A percentile compares a stretch with the other conserved stretches of the same genome.
These are phyloP conservation scores for Pythium scleroteichum DNA, from an alignment of 352 stramenopile genomes.

Conservation along the genomic window DNA sequence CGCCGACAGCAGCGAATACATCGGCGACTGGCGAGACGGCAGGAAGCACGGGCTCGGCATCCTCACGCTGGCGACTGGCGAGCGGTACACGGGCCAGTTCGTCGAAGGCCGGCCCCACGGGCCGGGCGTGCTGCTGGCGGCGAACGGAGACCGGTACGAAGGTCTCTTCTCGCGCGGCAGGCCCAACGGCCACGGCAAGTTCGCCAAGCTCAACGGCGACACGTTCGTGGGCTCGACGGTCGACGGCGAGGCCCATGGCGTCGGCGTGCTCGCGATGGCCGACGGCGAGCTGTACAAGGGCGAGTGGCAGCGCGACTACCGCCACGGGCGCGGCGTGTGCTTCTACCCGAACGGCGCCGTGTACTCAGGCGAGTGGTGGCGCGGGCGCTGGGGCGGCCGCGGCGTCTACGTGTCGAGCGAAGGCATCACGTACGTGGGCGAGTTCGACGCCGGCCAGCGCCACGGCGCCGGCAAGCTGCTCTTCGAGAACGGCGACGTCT, in stretches of 20 bases:
- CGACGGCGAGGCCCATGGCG: slow-evolving; percentile 62
- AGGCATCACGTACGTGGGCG: slow-evolving; percentile 67
- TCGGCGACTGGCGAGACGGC: slow-evolving; percentile 76
- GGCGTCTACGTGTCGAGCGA: slow-evolving; percentile 71
- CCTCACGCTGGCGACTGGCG: slow-evolving; percentile 72
- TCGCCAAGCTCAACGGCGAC: slow-evolving; percentile 71
- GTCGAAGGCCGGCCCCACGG: slow-evolving; percentile 75
- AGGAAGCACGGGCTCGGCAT: slow-evolving; percentile 80
- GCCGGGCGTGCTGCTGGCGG: slow-evolving; percentile 49
- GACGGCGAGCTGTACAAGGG: slow-evolving; percentile 92
- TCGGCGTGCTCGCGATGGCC: slow-evolving; percentile 72
- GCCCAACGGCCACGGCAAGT: slow-evolving; percentile 61
- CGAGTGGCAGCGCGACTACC: slow-evolving; percentile 62
- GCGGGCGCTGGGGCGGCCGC: slow-evolving; percentile 49
- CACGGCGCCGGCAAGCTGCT: slow-evolving; percentile 71
- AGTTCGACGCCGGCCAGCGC: slow-evolving; percentile 54
- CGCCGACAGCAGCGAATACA: slow-evolving; percentile 54
- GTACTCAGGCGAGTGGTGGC: slow-evolving; percentile 74
- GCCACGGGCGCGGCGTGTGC: slow-evolving; percentile 63
- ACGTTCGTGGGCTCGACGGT: slow-evolving; percentile 67
- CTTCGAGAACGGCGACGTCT: slow-evolving; percentile 78
- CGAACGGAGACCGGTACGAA: slow-evolving; percentile 86
- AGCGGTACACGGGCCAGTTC: slow-evolving; percentile 88
- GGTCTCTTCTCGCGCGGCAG: slow-evolving; percentile 51
- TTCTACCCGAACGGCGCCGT: slow-evolving; percentile 78